Conservation (phyloP, 768 basidiomycete genomes). For the Suillus placidus region DNA sequence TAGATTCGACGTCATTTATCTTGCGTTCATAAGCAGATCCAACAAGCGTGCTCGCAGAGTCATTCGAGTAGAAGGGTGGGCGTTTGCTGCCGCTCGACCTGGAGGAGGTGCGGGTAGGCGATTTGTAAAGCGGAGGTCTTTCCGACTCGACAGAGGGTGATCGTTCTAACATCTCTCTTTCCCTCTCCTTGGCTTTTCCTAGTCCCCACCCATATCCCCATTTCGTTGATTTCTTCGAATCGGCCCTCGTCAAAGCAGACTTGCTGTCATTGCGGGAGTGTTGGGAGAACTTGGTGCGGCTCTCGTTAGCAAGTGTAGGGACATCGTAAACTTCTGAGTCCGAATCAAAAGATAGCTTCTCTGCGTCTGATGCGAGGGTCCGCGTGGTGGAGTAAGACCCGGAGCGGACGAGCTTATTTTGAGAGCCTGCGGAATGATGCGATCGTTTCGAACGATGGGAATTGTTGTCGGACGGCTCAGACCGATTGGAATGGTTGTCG, state of each 20-base stretch:
- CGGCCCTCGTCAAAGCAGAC: constrained; percentile 52
- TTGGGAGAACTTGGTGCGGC: constrained; percentile 45
- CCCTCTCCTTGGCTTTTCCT: constrained; percentile 55
- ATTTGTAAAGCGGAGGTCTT: constrained; percentile 34
- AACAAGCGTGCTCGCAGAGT: constrained; percentile 74
- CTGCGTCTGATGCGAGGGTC: constrained; percentile 42
- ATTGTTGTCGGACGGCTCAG: constrained; percentile 25
- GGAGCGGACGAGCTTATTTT: constrained; percentile 38
- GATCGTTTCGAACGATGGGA: constrained; percentile 24
- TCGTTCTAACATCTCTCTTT: constrained; percentile 37
- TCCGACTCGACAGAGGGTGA: constrained; percentile 40
- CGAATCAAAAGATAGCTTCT: constrained; percentile 57
- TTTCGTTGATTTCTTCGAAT: constrained; percentile 58
- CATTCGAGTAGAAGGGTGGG: constrained; percentile 51
- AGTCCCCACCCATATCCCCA: constrained; percentile 77
- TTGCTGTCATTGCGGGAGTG: constrained; percentile 38
- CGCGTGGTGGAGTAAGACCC: constrained; percentile 48
- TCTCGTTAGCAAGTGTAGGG: constrained; percentile 34
- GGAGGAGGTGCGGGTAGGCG: constrained; percentile 41
- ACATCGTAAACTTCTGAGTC: constrained; percentile 65
- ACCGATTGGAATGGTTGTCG: constrained; percentile 31
- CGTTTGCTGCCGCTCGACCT: constrained; percentile 44
- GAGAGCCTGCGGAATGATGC: constrained; percentile 15
- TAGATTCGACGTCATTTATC: constrained; percentile 60
- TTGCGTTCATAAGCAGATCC: constrained; percentile 75